Percentiles rank a stretch among this genome's conserved stretches.
These are phyloP conservation scores for Aspergillus texensis DNA, from an alignment of 2,329 filamentous ascomycete genomes.

Conservation along the genomic window DNA sequence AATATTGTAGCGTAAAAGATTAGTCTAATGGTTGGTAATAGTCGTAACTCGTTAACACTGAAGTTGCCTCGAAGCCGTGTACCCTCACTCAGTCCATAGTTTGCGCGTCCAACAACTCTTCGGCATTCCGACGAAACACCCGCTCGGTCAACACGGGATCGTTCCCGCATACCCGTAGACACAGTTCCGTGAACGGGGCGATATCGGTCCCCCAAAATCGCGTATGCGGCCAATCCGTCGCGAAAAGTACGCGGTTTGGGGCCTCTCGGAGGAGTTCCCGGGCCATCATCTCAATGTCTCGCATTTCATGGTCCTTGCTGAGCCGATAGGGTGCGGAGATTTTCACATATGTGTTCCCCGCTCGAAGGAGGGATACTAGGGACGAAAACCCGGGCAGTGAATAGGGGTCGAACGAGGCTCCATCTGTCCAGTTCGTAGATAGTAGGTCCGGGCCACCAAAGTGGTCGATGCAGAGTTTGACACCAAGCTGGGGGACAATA, in stretches of 20 bases:
- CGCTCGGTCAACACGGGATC: conserved; percentile 50
- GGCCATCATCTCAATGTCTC: conserved; percentile 53
- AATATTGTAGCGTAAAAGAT: neutral
- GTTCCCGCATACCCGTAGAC: conserved; percentile 56
- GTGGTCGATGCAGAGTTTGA: conserved; percentile 63
- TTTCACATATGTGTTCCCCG: conserved; percentile 59
- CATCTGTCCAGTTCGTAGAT: conserved; percentile 14
- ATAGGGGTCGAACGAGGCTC: conserved; percentile 43
- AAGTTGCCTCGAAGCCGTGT: neutral
- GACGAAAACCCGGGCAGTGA: conserved; percentile 53
- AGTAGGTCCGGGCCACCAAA: conserved; percentile 55
- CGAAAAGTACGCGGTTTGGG: conserved; percentile 56
- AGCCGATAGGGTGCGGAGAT: conserved; percentile 62
- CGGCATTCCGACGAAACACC: conserved; percentile 60
- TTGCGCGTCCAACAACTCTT: conserved; percentile 46
- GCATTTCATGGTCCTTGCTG: conserved; percentile 47
- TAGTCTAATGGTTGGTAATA: neutral
- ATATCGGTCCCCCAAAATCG: conserved; percentile 62
- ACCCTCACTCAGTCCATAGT: neutral
- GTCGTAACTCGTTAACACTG: neutral
- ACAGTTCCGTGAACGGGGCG: conserved; percentile 55
- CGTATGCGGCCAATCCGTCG: conserved; percentile 68
- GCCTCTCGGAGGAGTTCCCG: conserved; percentile 52
- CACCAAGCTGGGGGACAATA: conserved; percentile 52
- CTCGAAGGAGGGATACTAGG: conserved; percentile 50